Evolutionary conservation across 1,139 yeast genomes (phyloP).

Genomic region (Nakaseomyces glabratus): DNA sequence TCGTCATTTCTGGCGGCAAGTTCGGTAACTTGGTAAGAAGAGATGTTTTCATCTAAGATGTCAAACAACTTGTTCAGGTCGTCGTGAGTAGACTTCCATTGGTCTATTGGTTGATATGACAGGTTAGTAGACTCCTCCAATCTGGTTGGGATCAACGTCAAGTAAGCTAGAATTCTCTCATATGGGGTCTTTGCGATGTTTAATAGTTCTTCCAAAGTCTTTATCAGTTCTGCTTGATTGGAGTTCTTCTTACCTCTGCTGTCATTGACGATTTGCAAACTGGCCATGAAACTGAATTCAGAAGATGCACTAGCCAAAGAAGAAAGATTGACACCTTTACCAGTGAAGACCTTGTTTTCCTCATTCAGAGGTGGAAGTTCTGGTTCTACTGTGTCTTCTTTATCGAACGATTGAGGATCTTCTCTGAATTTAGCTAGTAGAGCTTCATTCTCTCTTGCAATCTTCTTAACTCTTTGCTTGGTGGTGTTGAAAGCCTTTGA

Average conservation of each 20-base stretch:
- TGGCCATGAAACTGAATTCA: conserved; percentile 50
- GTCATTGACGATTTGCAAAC: conserved; percentile 69
- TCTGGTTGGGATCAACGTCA: conserved; percentile 79
- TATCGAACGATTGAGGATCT: conserved; percentile 66
- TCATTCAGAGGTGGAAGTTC: conserved; percentile 24
- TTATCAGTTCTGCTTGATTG: conserved; percentile 73
- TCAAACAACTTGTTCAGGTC: conserved; percentile 58
- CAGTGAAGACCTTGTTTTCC: conserved; percentile 20
- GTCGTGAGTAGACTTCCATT: conserved; percentile 65
- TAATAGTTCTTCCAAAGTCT: conserved; percentile 56
- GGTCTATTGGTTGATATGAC: conserved; percentile 66
- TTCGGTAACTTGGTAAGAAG: conserved; percentile 65
- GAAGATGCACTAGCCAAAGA: conserved; percentile 31
- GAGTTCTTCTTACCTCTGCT: conserved; percentile 94
- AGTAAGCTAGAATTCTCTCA: conserved; percentile 69
- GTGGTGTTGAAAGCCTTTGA: conserved; percentile 82
- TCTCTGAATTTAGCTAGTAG: conserved; percentile 53
- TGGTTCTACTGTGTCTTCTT: conserved; percentile 34
- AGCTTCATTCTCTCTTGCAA: conserved; percentile 52
- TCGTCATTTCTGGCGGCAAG: conserved; percentile 71
- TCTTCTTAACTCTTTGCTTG: conserved; percentile 82
- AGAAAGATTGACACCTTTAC: conserved; percentile 33
- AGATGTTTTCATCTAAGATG: conserved; percentile 54
- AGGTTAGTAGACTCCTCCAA: conserved; percentile 69
- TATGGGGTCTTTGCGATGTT: conserved; percentile 49